phyloP scores from a whole-genome alignment of 106 monocot species.

The Dactylorhiza incarnata region DNA sequence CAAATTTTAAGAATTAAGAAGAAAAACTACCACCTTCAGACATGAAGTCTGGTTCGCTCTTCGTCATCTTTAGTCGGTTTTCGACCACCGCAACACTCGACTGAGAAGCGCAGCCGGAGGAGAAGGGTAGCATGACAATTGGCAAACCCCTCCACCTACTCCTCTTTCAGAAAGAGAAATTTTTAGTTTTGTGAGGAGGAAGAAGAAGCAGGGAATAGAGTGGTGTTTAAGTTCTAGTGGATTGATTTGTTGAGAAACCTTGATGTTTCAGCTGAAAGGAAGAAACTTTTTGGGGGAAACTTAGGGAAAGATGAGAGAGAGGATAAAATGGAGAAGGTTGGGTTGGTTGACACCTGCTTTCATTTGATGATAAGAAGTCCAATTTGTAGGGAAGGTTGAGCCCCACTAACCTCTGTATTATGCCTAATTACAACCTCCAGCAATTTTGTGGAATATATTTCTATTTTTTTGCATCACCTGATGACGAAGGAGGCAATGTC shows the following conservation, averaged over 20 bases:
- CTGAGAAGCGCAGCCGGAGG: constrained; percentile 56
- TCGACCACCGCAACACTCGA: constrained; percentile 54
- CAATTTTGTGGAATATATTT: neutral
- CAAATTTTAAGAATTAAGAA: neutral
- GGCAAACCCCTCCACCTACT: constrained; percentile 45
- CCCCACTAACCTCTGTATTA: constrained; percentile 15
- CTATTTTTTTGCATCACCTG: constrained; percentile 5
- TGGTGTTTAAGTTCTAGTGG: neutral
- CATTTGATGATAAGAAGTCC: constrained; percentile 21
- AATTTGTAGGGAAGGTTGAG: constrained; percentile 25
- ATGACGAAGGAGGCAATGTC: constrained; percentile 10
- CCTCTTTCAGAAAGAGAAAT: constrained; percentile 14
- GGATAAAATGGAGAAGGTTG: constrained; percentile 19
- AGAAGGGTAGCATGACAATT: constrained; percentile 48
- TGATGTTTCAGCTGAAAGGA: constrained; percentile 15
- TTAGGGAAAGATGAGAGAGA: constrained; percentile 15
- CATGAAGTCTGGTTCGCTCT: constrained; percentile 11
- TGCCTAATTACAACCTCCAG: neutral
- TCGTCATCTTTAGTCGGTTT: constrained; percentile 26
- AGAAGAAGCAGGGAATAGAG: neutral
- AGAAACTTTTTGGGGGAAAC: constrained; percentile 7
- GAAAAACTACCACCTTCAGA: constrained; percentile 10
- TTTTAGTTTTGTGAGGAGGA: neutral
- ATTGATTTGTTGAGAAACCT: constrained; percentile 36
- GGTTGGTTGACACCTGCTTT: constrained; percentile 23